These are phyloP conservation scores for Nidularia sp. DNA, from an alignment of 768 basidiomycete genomes.

Conservation along the genomic window DNA sequence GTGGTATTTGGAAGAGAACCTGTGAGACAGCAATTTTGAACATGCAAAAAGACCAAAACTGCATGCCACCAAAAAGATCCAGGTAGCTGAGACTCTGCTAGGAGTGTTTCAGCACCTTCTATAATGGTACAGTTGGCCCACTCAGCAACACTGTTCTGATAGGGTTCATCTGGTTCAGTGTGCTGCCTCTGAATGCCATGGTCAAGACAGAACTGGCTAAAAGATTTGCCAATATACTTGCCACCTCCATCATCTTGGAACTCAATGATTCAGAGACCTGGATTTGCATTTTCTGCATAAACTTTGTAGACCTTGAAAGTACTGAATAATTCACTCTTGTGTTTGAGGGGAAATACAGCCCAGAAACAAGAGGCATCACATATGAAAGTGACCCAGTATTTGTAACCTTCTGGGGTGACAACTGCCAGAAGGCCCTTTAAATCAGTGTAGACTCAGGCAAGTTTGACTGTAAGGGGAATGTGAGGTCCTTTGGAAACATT, in stretches of 20 bases:
- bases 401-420: conserved; percentile 10
- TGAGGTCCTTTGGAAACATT: background rate
- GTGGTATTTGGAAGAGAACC: background rate
- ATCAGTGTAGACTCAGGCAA: conserved; percentile 22
- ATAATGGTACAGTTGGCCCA: background rate
- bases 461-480: conserved; percentile 6
- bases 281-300: background rate
- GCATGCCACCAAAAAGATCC: background rate
- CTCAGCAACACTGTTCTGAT: background rate
- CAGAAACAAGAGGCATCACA: conserved; percentile 15
- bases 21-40: background rate
- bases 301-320: background rate
- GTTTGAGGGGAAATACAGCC: conserved; percentile 12
- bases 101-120: background rate
- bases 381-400: conserved; percentile 26
- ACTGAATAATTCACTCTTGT: conserved; percentile 14
- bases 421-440: conserved; percentile 21
- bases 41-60: background rate
- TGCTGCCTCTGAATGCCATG: background rate
- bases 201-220: background rate
- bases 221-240: background rate
- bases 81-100: background rate
- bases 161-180: background rate
- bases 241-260: background rate
- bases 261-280: background rate